phyloP scores from a whole-genome alignment of 306 rosid species.

The Hylodesmum podocarpum region DNA sequence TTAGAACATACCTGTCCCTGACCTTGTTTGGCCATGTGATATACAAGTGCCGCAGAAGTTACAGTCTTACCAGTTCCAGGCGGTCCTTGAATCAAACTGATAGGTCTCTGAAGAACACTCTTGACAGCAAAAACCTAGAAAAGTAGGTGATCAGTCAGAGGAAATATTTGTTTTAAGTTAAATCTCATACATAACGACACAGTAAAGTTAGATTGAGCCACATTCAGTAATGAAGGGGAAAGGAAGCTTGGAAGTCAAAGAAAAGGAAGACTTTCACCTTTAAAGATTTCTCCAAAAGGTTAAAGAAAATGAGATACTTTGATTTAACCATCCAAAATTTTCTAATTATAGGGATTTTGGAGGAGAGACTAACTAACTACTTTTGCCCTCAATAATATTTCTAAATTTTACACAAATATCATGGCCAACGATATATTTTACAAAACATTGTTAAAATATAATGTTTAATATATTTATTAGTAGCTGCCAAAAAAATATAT shows the following conservation, averaged over 20 bases:
- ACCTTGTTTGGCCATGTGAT: conserved; percentile 99
- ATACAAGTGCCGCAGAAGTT: conserved; percentile 97
- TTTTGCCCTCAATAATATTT: background rate
- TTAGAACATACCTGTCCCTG: conserved; percentile 81
- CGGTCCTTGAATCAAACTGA: conserved; percentile 99
- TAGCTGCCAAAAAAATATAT: too few relatives aligned
- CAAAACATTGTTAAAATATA: background rate
- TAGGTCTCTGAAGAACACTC: conserved; percentile 98
- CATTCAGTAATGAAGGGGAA: background rate
- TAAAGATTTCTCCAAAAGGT: background rate
- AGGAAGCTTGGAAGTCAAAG: background rate
- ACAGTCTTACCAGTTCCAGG: conserved; percentile 99
- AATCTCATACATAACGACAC: background rate
- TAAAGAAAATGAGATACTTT: background rate
- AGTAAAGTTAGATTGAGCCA: background rate
- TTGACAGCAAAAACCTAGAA: conserved; percentile 94
- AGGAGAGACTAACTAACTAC: background rate
- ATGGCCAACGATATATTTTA: background rate
- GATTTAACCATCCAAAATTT: background rate
- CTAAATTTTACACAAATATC: background rate
- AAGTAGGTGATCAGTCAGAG: background rate
- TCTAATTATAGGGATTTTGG: background rate
- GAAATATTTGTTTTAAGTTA: background rate
- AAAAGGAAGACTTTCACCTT: background rate
- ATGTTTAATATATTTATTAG: background rate